Evolutionary conservation across 2,329 filamentous ascomycete genomes (phyloP), one percentile per base, ranked within the genome.

Genomic region (Stagonosporopsis vannaccii): DNA sequence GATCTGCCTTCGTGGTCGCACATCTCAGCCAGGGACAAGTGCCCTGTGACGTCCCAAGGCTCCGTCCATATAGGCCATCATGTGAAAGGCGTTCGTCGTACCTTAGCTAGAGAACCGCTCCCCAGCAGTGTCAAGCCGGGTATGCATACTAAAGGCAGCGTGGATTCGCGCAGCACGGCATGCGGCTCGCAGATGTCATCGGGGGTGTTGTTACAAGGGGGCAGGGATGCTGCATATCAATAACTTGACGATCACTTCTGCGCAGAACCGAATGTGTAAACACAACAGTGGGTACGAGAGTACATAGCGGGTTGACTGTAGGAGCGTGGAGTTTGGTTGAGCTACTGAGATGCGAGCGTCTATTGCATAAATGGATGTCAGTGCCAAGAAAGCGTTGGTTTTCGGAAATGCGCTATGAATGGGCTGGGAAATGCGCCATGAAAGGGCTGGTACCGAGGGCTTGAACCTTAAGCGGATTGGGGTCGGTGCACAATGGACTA

Each of bases 391-490:
- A 20, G n/a, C 11, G 37, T 9, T 25, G 51, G 32, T 26, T 30
- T 22, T 23, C 46, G 35, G 41, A 20, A 40, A 41, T 35, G 45
- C 52, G 48, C 17, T 19, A 37, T 50, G 35, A 41, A 46, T 26
- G 45, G 51, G 39, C 44, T 5, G 39, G 35, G 41, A 20, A 40
- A 41, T 35, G 45, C 52, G 48, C 17, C 25, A 37, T 50, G 35
- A 41, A 46, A 26, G 45, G 51, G 39, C 44, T 5, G 39, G 40
- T 40, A 33, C 40, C 33, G 37, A 49, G n/a, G 8, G n/a, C 13
- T 8, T 19, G 15, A 20, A 50, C 50, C 28, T 6, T 42, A 36
- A 50, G 20, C 41, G 41, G 41, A 35, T 35, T 42, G n/a, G 8
- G 30, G 28, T 23, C 36, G 42, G 46, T 46, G 19, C 28, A 37